Conservation (phyloP, 352 stramenopile species). For the Pythium phragmiticola region DNA sequence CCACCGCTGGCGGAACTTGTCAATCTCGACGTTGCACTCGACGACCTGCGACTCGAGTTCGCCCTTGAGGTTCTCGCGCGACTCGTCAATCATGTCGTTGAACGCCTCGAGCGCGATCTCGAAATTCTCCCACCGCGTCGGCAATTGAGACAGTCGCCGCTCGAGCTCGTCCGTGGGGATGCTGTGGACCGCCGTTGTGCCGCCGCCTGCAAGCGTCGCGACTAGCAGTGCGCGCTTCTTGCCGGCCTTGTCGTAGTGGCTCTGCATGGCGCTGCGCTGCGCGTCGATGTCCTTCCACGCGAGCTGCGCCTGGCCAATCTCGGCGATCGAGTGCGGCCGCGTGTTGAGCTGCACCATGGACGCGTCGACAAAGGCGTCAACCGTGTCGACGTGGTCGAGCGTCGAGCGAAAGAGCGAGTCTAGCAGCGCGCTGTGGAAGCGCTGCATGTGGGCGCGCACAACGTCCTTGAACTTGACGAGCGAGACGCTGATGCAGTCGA, state of each 20-base stretch:
- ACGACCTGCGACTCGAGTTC: constrained; percentile 88
- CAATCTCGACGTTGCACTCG: constrained; percentile 87
- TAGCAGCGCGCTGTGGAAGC: constrained; percentile 86
- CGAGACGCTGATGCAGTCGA: constrained; percentile 92
- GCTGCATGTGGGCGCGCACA: constrained; percentile 84
- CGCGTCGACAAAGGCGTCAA: constrained; percentile 88
- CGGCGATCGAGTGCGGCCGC: constrained; percentile 89
- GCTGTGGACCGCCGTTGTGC: constrained; percentile 5
- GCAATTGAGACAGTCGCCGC: constrained; percentile 66
- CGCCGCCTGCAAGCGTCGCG: constrained; percentile 15
- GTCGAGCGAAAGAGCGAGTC: constrained; percentile 83
- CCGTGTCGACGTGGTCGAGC: constrained; percentile 67
- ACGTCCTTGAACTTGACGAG: constrained; percentile 86
- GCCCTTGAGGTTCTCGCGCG: constrained; percentile 89
- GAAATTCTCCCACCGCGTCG: constrained; percentile 92
- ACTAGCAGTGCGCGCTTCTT: constrained; percentile 88
- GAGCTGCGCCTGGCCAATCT: constrained; percentile 88
- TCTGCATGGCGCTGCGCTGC: constrained; percentile 49
- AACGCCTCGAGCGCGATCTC: constrained; percentile 94
- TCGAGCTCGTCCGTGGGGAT: constrained; percentile 65
- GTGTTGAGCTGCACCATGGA: constrained; percentile 89
- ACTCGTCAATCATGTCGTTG: constrained; percentile 95
- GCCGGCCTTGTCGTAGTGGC: constrained; percentile 68
- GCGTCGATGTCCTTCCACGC: constrained; percentile 91
- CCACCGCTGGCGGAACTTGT: constrained; percentile 92